Conservation (phyloP, 2,329 filamentous ascomycete genomes). For the Calonectria crousiana region DNA sequence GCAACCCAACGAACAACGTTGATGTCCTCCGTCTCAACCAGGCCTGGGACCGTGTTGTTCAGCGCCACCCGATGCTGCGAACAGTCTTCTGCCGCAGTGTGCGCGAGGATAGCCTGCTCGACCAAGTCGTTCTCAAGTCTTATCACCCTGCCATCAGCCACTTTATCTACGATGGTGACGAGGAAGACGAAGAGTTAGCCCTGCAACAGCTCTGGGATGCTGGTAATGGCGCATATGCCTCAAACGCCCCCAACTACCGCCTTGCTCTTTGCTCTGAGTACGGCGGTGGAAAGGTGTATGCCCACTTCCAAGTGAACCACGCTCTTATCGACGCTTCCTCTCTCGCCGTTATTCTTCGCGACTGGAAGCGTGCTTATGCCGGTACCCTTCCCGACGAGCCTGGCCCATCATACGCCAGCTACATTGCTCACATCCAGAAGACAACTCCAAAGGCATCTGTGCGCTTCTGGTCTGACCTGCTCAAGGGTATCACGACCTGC, state of each 20-base stretch:
- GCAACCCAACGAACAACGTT: slow-evolving; percentile 33
- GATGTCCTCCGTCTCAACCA: slow-evolving; percentile 29
- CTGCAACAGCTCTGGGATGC: slow-evolving; percentile 19
- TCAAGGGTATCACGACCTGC: slow-evolving; percentile 29
- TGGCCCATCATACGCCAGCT: slow-evolving; percentile 35
- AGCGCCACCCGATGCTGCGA: slow-evolving; percentile 57
- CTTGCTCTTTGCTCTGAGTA: slow-evolving; percentile 35
- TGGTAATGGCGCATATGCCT: slow-evolving; percentile 11
- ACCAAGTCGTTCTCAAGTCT: slow-evolving; percentile 57
- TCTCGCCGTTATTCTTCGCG: slow-evolving; percentile 36
- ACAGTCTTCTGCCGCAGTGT: slow-evolving; percentile 63
- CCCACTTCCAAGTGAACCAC: slow-evolving; percentile 38
- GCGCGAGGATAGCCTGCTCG: slow-evolving; percentile 56
- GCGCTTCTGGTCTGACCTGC: slow-evolving; percentile 28
- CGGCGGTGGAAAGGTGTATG: slow-evolving; percentile 34
- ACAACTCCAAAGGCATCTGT: slow-evolving; percentile 6
- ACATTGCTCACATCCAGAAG: slow-evolving; percentile 28
- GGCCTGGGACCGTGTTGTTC: slow-evolving; percentile 55
- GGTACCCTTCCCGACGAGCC: not conserved
- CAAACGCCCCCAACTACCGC: slow-evolving; percentile 18
- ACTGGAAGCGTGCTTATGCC: slow-evolving; percentile 31
- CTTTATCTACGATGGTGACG: slow-evolving; percentile 27
- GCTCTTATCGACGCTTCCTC: slow-evolving; percentile 39
- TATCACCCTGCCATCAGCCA: slow-evolving; percentile 21
- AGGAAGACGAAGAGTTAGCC: slow-evolving; percentile 16